Percentiles rank a stretch among this genome's conserved stretches.
These are phyloP conservation scores for Zymoseptoria crescenta DNA, from an alignment of 2,329 filamentous ascomycete species.

Conservation along the genomic window DNA sequence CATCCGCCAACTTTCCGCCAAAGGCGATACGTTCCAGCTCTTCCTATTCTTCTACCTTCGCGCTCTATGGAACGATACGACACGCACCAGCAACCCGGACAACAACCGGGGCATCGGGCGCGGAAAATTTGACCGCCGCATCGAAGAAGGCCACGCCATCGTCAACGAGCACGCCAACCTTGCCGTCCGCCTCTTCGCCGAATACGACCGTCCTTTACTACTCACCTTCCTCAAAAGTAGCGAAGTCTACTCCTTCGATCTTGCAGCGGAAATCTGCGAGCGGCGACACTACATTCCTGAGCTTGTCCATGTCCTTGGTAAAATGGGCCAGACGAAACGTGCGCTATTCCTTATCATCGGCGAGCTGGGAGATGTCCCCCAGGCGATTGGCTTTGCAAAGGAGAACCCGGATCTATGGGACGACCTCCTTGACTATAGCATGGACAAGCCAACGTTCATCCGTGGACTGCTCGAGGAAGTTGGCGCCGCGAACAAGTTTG, in stretches of 20 bases:
- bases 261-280: slow-evolving; percentile 71
- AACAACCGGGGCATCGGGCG: slow-evolving; percentile 10
- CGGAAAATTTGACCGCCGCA: slow-evolving; percentile 21
- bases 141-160: slow-evolving; percentile 55
- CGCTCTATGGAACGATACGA: slow-evolving; percentile 59
- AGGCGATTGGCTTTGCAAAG: slow-evolving; percentile 91
- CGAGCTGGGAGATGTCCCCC: slow-evolving; percentile 79
- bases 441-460: slow-evolving; percentile 96
- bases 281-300: slow-evolving; percentile 74
- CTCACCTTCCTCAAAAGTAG: slow-evolving; percentile 87
- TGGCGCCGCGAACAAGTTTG: slow-evolving; percentile 66
- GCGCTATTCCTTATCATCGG: slow-evolving; percentile 91
- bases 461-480: slow-evolving; percentile 86
- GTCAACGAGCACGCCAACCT: slow-evolving; percentile 80
- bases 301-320: slow-evolving; percentile 90
- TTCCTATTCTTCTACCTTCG: slow-evolving; percentile 92
- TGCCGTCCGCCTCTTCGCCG: slow-evolving; percentile 76
- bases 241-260: slow-evolving; percentile 73
- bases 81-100: slow-evolving; percentile 1
- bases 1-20: slow-evolving; percentile 64
- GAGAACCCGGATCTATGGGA: slow-evolving; percentile 91
- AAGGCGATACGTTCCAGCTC: slow-evolving; percentile 50
- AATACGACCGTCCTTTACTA: slow-evolving; percentile 69
- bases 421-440: slow-evolving; percentile 86
- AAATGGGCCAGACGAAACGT: slow-evolving; percentile 87